Percentiles rank a stretch among this genome's conserved stretches.
phyloP scores from a whole-genome alignment of 2,329 filamentous ascomycete species.

The Colletotrichum kahawae region DNA sequence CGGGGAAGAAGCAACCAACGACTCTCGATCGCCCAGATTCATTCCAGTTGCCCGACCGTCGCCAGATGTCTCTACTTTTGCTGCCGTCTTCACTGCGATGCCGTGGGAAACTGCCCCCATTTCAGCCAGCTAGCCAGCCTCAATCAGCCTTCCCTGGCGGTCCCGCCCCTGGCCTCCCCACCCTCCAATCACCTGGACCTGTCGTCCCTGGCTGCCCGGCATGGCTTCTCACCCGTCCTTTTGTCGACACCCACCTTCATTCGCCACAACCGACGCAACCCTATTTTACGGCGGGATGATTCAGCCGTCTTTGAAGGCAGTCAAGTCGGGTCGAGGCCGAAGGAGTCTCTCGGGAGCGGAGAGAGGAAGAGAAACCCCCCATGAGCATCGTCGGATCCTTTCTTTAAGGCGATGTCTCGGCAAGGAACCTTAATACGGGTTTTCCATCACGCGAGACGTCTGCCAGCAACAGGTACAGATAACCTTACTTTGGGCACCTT shows the following conservation, averaged over 20 bases:
- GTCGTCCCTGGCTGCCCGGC: background rate
- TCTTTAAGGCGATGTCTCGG: background rate
- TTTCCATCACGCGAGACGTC: background rate
- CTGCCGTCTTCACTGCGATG: background rate
- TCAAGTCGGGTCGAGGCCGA: background rate
- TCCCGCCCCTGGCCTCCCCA: background rate
- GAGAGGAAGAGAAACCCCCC: background rate
- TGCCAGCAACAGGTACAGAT: background rate
- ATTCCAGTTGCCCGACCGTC: background rate
- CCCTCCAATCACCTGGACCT: background rate
- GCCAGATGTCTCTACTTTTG: background rate
- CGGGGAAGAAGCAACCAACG: background rate
- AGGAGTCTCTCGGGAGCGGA: background rate
- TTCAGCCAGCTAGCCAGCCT: background rate
- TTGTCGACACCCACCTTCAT: background rate
- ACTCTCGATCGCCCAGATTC: background rate
- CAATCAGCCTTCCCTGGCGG: conserved; percentile 3
- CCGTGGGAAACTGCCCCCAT: background rate
- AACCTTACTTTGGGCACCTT: background rate
- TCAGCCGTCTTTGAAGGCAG: background rate
- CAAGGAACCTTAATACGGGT: background rate
- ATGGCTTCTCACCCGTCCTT: background rate
- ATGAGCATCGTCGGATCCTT: background rate
- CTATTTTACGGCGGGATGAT: background rate
- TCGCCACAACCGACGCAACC: background rate